Percentiles rank a stretch among this genome's conserved stretches.
phyloP scores from a whole-genome alignment of 495 filamentous ascomycete genomes.

The Gamarada debralockiae region DNA sequence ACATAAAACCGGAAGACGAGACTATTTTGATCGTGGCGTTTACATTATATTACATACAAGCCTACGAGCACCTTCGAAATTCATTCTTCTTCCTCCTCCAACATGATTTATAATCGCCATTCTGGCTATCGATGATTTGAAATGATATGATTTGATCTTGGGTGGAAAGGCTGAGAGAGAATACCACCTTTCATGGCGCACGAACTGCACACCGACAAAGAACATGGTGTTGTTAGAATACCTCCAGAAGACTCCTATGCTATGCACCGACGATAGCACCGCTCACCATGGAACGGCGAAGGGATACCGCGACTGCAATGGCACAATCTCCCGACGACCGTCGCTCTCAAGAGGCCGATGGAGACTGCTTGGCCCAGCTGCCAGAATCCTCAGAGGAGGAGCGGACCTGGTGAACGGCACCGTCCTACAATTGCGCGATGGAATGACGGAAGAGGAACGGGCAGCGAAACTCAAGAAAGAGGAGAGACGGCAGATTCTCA shows the following conservation, averaged over 20 bases:
- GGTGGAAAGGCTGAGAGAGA: no score
- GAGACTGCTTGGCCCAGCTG: slow-evolving; percentile 16
- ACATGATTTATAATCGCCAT: no score
- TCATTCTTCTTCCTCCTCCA: no score
- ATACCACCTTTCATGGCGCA: slow-evolving; percentile 22
- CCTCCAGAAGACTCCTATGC: slow-evolving; percentile 10
- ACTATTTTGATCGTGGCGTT: no score
- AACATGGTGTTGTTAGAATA: slow-evolving; percentile 22
- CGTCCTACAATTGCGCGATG: slow-evolving; percentile 49
- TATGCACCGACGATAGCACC: slow-evolving; percentile 13
- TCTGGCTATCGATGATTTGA: no score
- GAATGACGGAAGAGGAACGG: slow-evolving; percentile 51
- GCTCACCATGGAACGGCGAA: slow-evolving; percentile 5
- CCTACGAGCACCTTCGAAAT: no score
- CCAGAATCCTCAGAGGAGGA: slow-evolving; percentile 12
- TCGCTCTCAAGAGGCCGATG: slow-evolving; percentile 9
- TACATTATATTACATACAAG: no score
- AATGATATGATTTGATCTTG: no score
- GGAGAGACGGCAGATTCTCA: slow-evolving; percentile 59
- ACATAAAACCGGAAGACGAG: no score
- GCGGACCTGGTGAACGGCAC: slow-evolving; percentile 36
- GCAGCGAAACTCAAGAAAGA: slow-evolving; percentile 44
- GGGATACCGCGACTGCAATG: slow-evolving; percentile 12
- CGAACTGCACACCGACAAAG: neutral
- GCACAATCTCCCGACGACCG: neutral